Conservation (phyloP, 2,329 filamentous ascomycete species). For the Aspergillus nomiae region DNA sequence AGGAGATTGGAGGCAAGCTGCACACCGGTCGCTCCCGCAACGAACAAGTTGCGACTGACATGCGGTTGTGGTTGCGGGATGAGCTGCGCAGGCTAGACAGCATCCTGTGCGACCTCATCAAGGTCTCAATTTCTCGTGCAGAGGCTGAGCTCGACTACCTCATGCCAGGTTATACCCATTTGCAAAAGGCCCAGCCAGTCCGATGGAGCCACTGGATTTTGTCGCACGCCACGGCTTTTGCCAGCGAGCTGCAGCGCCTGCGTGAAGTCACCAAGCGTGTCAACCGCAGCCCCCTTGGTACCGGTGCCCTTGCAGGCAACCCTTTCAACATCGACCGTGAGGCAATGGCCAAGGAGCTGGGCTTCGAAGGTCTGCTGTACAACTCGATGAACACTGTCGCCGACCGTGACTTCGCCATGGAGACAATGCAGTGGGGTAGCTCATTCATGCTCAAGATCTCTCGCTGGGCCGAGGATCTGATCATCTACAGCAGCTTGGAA, state of each 20-base stretch:
- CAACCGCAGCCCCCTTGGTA: slow-evolving; percentile 71
- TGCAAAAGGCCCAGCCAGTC: slow-evolving; percentile 80
- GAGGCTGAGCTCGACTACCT: slow-evolving; percentile 74
- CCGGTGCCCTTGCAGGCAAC: slow-evolving; percentile 78
- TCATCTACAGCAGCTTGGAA: slow-evolving; percentile 76
- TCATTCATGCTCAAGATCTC: slow-evolving; percentile 79
- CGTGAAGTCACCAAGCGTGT: slow-evolving; percentile 73
- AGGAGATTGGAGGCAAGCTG: slow-evolving; percentile 81
- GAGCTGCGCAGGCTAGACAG: slow-evolving; percentile 70
- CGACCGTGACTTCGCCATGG: slow-evolving; percentile 80
- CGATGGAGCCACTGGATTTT: slow-evolving; percentile 82
- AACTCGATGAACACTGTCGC: slow-evolving; percentile 77
- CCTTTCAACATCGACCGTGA: slow-evolving; percentile 79
- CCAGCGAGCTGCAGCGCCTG: slow-evolving; percentile 73
- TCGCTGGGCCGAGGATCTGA: slow-evolving; percentile 82
- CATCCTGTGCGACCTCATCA: slow-evolving; percentile 69
- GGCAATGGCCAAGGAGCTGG: slow-evolving; percentile 76
- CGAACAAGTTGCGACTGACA: slow-evolving; percentile 86
- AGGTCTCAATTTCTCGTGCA: slow-evolving; percentile 68
- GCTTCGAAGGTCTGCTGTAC: slow-evolving; percentile 72
- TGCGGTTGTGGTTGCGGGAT: slow-evolving; percentile 85
- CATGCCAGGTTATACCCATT: slow-evolving; percentile 88
- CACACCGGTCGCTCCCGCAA: slow-evolving; percentile 87
- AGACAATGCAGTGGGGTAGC: slow-evolving; percentile 77
- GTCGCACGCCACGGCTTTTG: slow-evolving; percentile 71